Percentiles rank a stretch among this genome's conserved stretches.
These are phyloP conservation scores for Fusarium buxicola DNA, from an alignment of 2,329 filamentous ascomycete genomes.

Conservation along the genomic window DNA sequence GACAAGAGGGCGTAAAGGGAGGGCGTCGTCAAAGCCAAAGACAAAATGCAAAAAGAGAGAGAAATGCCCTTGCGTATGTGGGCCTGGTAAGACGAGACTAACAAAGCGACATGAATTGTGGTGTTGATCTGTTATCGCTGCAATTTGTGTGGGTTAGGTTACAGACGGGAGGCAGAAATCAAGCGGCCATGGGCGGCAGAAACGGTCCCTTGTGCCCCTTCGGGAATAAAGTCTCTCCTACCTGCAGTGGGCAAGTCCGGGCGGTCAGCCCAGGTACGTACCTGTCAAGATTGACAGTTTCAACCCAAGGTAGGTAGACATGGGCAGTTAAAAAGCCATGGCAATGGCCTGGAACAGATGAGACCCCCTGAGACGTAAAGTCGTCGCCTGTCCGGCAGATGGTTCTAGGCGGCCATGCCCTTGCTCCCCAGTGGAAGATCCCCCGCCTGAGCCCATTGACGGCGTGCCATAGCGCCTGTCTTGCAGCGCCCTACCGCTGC, in stretches of 20 bases:
- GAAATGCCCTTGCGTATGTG: conserved; percentile 1
- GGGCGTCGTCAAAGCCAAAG: conserved; percentile 2
- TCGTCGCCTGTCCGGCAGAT: conserved; percentile 28
- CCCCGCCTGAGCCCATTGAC: conserved; percentile 12
- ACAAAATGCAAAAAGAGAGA: conserved; percentile 1
- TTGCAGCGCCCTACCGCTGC: background rate
- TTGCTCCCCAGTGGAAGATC: conserved; percentile 7
- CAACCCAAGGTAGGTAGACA: background rate
- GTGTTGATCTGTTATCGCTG: conserved; percentile 22
- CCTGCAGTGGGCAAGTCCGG: no score
- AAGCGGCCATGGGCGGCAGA: conserved; percentile 48
- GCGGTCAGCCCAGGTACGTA: conserved; percentile 24
- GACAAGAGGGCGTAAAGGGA: conserved; percentile 2
- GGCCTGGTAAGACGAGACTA: conserved; percentile 6
- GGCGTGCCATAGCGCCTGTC: conserved; percentile 12
- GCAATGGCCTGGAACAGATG: conserved; percentile 1
- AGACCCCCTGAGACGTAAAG: conserved; percentile 19
- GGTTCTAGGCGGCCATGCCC: conserved; percentile 13
- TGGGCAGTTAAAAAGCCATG: background rate
- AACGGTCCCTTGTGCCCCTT: conserved; percentile 26
- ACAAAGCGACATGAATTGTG: conserved; percentile 19
- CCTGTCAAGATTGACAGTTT: background rate
- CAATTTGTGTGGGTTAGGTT: conserved; percentile 38
- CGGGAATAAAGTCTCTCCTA: no score
- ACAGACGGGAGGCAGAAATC: conserved; percentile 38